Evolutionary conservation across 2,329 filamentous ascomycete genomes (phyloP), one percentile per base, ranked within the genome.

Genomic region (Escovopsis weberi): DNA sequence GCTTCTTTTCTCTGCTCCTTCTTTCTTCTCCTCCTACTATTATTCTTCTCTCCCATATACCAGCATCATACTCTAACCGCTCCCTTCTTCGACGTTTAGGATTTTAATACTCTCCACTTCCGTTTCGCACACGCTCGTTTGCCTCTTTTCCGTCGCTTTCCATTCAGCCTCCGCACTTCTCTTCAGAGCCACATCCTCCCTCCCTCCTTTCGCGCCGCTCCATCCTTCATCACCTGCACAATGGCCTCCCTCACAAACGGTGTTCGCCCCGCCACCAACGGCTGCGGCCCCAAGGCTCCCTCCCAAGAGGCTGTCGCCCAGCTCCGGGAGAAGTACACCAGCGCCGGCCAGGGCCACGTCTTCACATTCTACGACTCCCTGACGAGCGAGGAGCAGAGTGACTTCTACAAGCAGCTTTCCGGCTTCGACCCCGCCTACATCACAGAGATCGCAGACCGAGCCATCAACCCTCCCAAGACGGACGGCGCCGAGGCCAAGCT

Each of bases 351-450:
- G 55, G 78, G 79, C 49, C 89, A 81, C 60, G 73, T 94, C 33
- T 80, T 91, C 47, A 72, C 80, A 45, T 96, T 68, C 65, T 94
- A 84, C 69, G 85, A 95, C 57, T 74, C 80, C 48, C 80, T 98
- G 48, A 69, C 70, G 48, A 65, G 72, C 15, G 63, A 71, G 41
- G 86, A 95, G 50, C 85, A 94, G 67, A 78, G 79, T 37, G 62
- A 71, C 8, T 76, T 98, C 45, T 94, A 79, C 70, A 67, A 82
- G 55, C 91, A 96, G 65, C 75, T 96, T 47, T 74, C 75, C 50
- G 71, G 70, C 56, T 86, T 96, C 67, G 78, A 95, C 60, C 88
- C 89, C 44, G 71, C 74, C 45, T 75, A 84, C 66, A 89, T 96
- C 74, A 94, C 91, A 68, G 75, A 81, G 53, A 82, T 96, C 62